A percentile compares a stretch with the other conserved stretches of the same genome.
phyloP scores from a whole-genome alignment of 2,329 filamentous ascomycete species.

The Gyromitra esculenta region DNA sequence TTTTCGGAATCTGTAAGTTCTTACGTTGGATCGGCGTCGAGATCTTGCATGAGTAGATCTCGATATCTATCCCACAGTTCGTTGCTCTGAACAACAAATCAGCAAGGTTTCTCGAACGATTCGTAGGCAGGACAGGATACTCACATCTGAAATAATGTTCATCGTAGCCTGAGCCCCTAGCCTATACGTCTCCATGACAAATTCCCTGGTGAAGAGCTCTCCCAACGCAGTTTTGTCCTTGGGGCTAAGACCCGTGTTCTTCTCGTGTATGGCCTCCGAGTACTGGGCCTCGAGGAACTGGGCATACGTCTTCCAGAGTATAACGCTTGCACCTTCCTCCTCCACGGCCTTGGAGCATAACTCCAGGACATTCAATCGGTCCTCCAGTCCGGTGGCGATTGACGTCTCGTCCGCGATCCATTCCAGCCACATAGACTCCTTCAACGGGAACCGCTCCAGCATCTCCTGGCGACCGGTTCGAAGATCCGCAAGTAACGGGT shows the following conservation, averaged over 20 bases:
- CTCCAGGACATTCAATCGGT: constrained; percentile 75
- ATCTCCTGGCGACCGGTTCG: constrained; percentile 55
- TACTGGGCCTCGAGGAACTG: constrained; percentile 80
- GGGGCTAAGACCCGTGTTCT: constrained; percentile 59
- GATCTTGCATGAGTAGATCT: constrained; percentile 74
- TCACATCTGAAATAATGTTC: constrained; percentile 73
- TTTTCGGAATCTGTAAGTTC: constrained; percentile 56
- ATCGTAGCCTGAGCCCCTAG: constrained; percentile 76
- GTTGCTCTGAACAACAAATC: constrained; percentile 66
- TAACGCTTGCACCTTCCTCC: constrained; percentile 77
- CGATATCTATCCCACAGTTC: constrained; percentile 82
- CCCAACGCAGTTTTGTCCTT: constrained; percentile 75
- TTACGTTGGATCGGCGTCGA: constrained; percentile 68
- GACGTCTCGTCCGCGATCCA: constrained; percentile 77
- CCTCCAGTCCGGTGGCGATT: constrained; percentile 71
- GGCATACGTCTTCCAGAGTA: constrained; percentile 80
- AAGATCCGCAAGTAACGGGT: constrained; percentile 53
- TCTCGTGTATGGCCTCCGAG: constrained; percentile 66
- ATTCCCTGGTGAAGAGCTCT: constrained; percentile 75
- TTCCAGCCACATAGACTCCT: constrained; percentile 78
- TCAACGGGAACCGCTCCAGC: constrained; percentile 56
- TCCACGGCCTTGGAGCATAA: constrained; percentile 74
- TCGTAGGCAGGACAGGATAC: constrained; percentile 25
- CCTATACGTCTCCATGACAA: constrained; percentile 75
- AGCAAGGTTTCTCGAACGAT: constrained; percentile 11